Base-by-base conservation (phyloP, 257 asterid species). In the Primulina tabacum region DNA sequence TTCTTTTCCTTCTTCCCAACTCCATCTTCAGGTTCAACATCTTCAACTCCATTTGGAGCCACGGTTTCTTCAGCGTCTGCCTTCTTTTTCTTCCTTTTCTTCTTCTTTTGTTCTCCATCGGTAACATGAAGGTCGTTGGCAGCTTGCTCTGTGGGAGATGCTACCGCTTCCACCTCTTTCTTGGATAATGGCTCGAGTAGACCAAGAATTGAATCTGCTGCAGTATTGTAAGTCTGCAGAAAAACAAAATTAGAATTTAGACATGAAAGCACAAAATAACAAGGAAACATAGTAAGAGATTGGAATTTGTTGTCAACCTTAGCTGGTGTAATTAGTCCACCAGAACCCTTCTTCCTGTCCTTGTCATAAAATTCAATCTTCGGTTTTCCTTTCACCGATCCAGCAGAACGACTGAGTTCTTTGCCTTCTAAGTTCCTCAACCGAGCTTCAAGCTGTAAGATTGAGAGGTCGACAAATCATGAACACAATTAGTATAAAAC, bases 301-400 rank as follows among this genome's bases (percentile, higher is more conserved):
- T 12, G 58, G 34, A 60, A 66, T 18, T 7, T 35, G 7, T 64
- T 43, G 16, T 21, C 73, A 57, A 88, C 95, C 92, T 86, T 88
- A 58, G 88, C 96, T 21, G 90, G 88, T 17, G 92, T 84, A 21
- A 83, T 87, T 84, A 91, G 37, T 62, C 87, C 97, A 43, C 88
- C 93, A 6, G 86, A 73, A 38, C 92, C 96, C 67, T 87, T 87
- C 82, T 88, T 90, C n/a, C 79, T 76, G 58, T 90, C 96, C 84
- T 89, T 90, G 84, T 87, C 90, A 67, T 89, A 91, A 71, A 82
- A 65, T 83, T 91, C 97, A 29, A 89, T 89, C 81, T 82, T 89
- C 2, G 96, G 96, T 69, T 90, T 89, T 75, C 96, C 96, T 81
- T 90, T 90, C 12, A 75, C 86, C 33, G 96, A 90, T 9, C 96